These are phyloP conservation scores for Diaporthe amygdali DNA, from an alignment of 2,329 filamentous ascomycete species.

Conservation along the genomic window DNA sequence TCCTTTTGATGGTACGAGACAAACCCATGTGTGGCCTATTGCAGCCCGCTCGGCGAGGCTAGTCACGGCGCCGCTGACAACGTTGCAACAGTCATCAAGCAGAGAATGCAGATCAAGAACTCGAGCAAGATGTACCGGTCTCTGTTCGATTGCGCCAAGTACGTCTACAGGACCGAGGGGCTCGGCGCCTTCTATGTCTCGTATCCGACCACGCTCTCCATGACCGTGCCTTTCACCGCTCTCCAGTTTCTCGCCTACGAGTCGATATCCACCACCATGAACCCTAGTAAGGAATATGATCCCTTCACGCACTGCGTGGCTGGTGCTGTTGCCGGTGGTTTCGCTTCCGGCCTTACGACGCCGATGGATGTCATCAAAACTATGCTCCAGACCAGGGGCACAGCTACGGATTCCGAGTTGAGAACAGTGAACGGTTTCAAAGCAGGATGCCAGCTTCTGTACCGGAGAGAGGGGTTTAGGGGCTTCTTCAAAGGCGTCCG, in stretches of 20 bases:
- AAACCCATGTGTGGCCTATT: background rate
- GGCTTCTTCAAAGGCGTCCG: constrained; percentile 95
- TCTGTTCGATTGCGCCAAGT: constrained; percentile 83
- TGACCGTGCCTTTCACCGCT: constrained; percentile 98
- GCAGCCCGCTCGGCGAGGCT: background rate
- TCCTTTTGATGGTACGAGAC: constrained; percentile 85
- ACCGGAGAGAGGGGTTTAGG: constrained; percentile 79
- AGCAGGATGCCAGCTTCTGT: constrained; percentile 81
- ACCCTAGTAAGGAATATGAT: constrained; percentile 84
- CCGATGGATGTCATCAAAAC: constrained; percentile 99
- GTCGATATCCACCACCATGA: constrained; percentile 92
- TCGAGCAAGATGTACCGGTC: constrained; percentile 87
- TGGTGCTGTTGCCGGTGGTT: constrained; percentile 88
- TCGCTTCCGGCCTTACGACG: constrained; percentile 92
- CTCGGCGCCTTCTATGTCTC: constrained; percentile 95
- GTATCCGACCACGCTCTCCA: constrained; percentile 95
- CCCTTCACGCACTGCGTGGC: constrained; percentile 93
- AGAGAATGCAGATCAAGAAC: constrained; percentile 97
- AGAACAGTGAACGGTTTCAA: constrained; percentile 83
- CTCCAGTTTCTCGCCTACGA: constrained; percentile 98
- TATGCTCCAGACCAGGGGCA: constrained; percentile 90
- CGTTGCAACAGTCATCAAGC: constrained; percentile 83
- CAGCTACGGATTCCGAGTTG: constrained; percentile 77
- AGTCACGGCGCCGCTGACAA: constrained; percentile 7
- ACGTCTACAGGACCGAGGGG: constrained; percentile 88